Evolutionary conservation across 768 basidiomycete species (phyloP).

Genomic region (Kwoniella sp.): DNA sequence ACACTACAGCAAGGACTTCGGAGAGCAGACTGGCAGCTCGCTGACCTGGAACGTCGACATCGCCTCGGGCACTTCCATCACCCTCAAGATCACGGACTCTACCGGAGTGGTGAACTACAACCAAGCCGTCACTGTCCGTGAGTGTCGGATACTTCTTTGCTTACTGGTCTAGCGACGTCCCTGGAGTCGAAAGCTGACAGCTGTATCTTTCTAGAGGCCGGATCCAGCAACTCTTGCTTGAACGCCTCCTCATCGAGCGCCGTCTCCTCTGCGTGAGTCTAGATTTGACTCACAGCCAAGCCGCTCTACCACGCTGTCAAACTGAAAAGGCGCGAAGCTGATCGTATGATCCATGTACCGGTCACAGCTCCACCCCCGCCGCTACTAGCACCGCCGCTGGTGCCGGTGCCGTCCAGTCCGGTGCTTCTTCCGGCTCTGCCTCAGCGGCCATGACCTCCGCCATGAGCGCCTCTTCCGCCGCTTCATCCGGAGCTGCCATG

Average conservation of each 20-base stretch:
- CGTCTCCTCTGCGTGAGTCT: conserved; percentile 22
- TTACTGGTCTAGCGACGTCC: neutral
- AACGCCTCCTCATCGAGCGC: conserved; percentile 16
- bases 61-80: conserved; percentile 59
- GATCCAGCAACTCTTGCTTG: conserved; percentile 22
- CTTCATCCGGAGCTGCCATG: neutral
- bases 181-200: neutral
- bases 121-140: conserved; percentile 27
- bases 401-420: conserved; percentile 13
- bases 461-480: conserved; percentile 12
- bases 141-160: neutral
- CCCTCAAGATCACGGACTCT: conserved; percentile 66
- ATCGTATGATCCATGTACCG: conserved; percentile 19
- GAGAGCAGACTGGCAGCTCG: conserved; percentile 31
- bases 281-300: neutral
- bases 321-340: neutral
- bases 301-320: neutral
- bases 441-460: conserved; percentile 5
- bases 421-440: conserved; percentile 4
- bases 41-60: conserved; percentile 49
- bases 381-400: conserved; percentile 30
- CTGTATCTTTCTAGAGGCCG: conserved; percentile 18
- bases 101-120: conserved; percentile 59
- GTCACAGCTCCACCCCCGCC: conserved; percentile 29
- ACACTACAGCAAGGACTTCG: conserved; percentile 32